Evolutionary conservation across 768 basidiomycete genomes (phyloP), one percentile per base, ranked within the genome.

Genomic region (Suillus decipiens): DNA sequence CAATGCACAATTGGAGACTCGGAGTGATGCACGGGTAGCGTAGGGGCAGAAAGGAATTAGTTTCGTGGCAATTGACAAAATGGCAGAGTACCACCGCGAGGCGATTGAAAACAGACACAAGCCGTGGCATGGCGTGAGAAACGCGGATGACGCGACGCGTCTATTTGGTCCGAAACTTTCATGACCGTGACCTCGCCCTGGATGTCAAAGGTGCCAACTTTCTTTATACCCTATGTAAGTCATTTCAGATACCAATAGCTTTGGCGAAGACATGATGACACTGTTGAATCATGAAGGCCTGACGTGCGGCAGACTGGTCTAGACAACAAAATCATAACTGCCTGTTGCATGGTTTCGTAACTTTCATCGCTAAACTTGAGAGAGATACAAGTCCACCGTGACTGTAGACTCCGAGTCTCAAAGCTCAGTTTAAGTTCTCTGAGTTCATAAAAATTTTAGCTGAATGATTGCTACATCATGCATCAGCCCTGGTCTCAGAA

Each of bases 101-200:
- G 28, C 28, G 28, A 28, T 28, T 17, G 48, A 17, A 50, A 50
- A 50, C 48, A 50, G 48, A 28, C 24, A 1, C 48, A 50, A 50
- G 48, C 28, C 28, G 28, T 28, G 48, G 28, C 28, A 50, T 28
- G 28, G 28, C 48, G 48, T 50, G 48, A 31, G 48, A 50, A 50
- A 50, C 45, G 45, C 45, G 45, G 45, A 45, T 1, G 19, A 47
- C 48, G 48, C 28, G 48, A 50, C 48, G 28, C 28, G 48, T 50
- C 48, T 50, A 50, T 50, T 50, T 50, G n/a, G 45, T 45, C n/a
- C 45, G 45, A 45, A 45, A 12, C 45, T 47, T 47, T 47, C 3
- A 28, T 28, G 28, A 28, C 28, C 28, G 28, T 28, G 28, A 28
- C 28, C 28, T 28, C 28, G 28, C 28, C 28, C 28, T 28, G 28